phyloP scores from a whole-genome alignment of 2,329 filamentous ascomycete genomes.

The Neofusicoccum kwambonambiense region DNA sequence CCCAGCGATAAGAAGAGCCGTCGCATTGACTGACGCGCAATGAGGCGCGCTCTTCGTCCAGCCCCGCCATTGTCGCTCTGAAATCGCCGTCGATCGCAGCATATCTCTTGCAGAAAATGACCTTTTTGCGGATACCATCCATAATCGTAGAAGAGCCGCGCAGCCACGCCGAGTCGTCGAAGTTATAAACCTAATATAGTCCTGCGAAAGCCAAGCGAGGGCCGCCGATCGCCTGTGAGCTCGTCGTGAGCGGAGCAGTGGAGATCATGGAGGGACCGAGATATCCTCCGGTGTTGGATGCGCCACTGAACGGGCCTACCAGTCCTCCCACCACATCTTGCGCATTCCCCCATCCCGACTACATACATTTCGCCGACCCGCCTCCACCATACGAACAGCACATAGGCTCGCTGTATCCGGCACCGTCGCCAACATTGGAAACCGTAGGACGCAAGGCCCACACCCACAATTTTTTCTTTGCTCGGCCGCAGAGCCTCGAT shows the following conservation, averaged over 20 bases:
- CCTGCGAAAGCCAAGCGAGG: background rate
- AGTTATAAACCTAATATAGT: background rate
- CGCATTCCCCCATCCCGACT: conserved; percentile 19
- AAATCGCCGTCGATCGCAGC: background rate
- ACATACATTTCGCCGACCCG: conserved; percentile 26
- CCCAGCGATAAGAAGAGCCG: conserved; percentile 1
- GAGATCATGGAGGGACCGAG: conserved; percentile 32
- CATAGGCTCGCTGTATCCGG: conserved; percentile 28
- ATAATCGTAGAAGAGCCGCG: background rate
- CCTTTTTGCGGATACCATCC: background rate
- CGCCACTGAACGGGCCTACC: conserved; percentile 32
- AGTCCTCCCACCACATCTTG: conserved; percentile 39
- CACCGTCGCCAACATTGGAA: conserved; percentile 38
- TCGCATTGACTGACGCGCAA: conserved; percentile 1
- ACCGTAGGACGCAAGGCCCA: conserved; percentile 37
- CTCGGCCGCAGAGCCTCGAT: conserved; percentile 34
- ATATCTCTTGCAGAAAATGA: conserved; percentile 5
- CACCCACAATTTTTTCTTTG: conserved; percentile 37
- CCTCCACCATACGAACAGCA: conserved; percentile 36
- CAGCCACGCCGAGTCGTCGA: conserved; percentile 1
- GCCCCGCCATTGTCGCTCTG: background rate
- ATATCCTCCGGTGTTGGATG: conserved; percentile 28
- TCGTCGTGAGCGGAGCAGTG: background rate
- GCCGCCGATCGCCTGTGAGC: background rate
- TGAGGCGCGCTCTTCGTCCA: background rate